Percentiles rank a stretch among this genome's conserved stretches.
Conservation (phyloP, 257 asterid genomes). For the Voacanga thouarsii region DNA sequence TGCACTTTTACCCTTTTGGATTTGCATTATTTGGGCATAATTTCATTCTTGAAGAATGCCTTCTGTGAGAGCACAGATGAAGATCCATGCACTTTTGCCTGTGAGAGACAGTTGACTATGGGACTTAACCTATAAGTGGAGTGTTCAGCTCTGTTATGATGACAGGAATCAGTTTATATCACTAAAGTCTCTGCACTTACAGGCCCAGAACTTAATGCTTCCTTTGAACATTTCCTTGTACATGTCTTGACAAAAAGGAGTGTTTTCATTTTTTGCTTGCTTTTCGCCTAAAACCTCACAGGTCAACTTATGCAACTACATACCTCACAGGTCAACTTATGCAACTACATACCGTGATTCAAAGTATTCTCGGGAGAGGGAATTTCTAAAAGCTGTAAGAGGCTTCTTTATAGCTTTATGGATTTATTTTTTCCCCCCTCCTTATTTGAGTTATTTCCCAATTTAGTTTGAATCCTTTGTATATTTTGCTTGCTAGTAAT, state of each 20-base stretch:
- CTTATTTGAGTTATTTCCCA: not conserved
- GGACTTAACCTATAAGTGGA: not conserved
- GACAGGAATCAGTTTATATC: not conserved
- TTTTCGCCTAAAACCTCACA: slow-evolving; percentile 26
- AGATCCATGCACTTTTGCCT: not conserved
- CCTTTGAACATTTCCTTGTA: not conserved
- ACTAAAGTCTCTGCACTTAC: not conserved
- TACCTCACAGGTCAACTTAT: slow-evolving; percentile 87
- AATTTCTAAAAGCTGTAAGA: slow-evolving; percentile 81
- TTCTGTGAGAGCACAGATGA: not conserved
- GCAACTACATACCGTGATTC: slow-evolving; percentile 94
- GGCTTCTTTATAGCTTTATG: slow-evolving; percentile 13
- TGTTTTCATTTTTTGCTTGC: not conserved
- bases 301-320: slow-evolving; percentile 95
- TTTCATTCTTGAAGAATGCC: not conserved
- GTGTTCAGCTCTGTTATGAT: not conserved
- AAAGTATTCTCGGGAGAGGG: slow-evolving; percentile 83
- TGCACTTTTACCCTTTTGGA: not conserved
- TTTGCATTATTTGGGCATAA: not conserved
- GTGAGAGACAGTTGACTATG: not conserved
- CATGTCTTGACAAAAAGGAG: not conserved
- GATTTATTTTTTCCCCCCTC: not conserved
- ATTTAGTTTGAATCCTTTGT: slow-evolving; percentile 2
- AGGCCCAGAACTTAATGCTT: not conserved
- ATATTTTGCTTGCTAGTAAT: not conserved